Base-by-base conservation (phyloP, 1,284 basidiomycete species). In the Naganishia sp. region DNA sequence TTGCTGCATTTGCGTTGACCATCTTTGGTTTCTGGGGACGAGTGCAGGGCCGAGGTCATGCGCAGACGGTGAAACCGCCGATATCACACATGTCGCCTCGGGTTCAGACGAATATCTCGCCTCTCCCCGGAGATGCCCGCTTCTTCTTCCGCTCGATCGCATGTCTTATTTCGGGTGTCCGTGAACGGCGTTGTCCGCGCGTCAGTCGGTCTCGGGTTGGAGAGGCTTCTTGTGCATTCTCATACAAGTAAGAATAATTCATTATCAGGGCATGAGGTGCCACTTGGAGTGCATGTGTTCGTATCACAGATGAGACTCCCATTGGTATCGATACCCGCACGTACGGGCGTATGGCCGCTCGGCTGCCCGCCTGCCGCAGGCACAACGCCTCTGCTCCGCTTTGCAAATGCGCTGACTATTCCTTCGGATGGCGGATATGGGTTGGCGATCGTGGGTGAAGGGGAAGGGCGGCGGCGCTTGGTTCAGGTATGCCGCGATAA, bases 391-490 rank as follows among this genome's bases (percentile, higher is more conserved):
- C 18, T 65, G 21, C 33, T 65, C 2, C 52, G 46, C 16, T 64
- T 65, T 44, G 36, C 21, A 9, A 50, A 46, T 6, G 80, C 84
- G 28, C 89, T 88, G 88, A 84, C 81, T 1, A 82, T 90, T 4
- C 78, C 70, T 42, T 65, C 68, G 48, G 72, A 82, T 21, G 83
- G 86, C 13, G 81, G 82, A 42, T 83, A 89, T 72, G 86, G 82
- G n/a, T 90, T 90, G 89, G 89, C 87, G 0, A 82, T 90, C 21
- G 81, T 90, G 7, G 86, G 80, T 0, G 75, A 80, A 68, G 73
- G 83, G 10, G 86, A 68, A 80, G 83, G 70, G 80, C 83, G 73
- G 85, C 86, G 73, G 77, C 81, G 33, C 73, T 72, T 89, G 23
- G 83, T 90, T 60, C 84, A 88, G 81, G 89, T 88, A 72, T 63